Conservation (phyloP, 1,284 basidiomycete species). For the Meripilus lineatus region DNA sequence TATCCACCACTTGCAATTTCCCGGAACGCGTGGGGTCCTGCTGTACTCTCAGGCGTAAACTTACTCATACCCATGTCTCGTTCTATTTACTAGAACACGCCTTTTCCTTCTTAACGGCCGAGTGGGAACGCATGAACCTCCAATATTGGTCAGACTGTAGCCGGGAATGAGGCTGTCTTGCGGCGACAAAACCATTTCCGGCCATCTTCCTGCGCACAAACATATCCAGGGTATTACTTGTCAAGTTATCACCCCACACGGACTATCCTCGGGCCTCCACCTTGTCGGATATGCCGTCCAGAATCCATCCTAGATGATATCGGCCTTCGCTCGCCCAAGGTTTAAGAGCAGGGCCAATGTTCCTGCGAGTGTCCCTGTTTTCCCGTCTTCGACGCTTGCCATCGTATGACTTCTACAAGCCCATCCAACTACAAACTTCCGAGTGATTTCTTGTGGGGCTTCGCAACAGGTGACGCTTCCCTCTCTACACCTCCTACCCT, state of each 20-base stretch:
- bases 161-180: slow-evolving; percentile 1
- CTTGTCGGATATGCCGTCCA: slow-evolving; percentile 27
- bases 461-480: slow-evolving; percentile 52
- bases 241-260: slow-evolving; percentile 18
- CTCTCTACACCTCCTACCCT: slow-evolving; percentile 2
- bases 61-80: neutral
- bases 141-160: neutral
- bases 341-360: slow-evolving; percentile 23
- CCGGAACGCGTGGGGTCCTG: neutral
- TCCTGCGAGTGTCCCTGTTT: slow-evolving; percentile 15
- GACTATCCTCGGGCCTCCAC: slow-evolving; percentile 26
- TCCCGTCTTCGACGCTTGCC: slow-evolving; percentile 16
- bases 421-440: slow-evolving; percentile 30
- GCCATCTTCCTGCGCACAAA: slow-evolving; percentile 3
- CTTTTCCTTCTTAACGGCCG: neutral
- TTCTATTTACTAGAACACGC: neutral
- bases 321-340: slow-evolving; percentile 20
- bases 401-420: slow-evolving; percentile 19
- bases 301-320: slow-evolving; percentile 25
- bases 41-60: neutral
- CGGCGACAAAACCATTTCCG: slow-evolving; percentile 1
- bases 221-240: no score
- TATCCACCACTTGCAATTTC: neutral
- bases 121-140: neutral
- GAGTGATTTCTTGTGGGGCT: slow-evolving; percentile 66